phyloP scores from a whole-genome alignment of 306 rosid genomes.

The Medicago truncatula region DNA sequence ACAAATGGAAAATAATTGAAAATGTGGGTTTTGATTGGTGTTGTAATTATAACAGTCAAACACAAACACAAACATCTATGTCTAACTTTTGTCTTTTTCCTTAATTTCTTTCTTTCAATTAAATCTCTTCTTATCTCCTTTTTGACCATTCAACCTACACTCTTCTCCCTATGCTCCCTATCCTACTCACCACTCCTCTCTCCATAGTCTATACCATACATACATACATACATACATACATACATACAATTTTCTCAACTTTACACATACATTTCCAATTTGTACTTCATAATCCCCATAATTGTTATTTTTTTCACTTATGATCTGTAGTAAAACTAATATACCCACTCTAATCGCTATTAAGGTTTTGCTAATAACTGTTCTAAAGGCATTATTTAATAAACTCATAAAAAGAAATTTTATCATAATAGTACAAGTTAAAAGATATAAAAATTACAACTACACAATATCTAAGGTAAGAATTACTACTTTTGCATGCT shows the following conservation, averaged over 20 bases:
- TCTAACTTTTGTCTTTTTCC: background rate
- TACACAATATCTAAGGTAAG: no score
- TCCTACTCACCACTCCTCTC: background rate
- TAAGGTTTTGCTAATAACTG: no score
- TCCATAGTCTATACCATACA: background rate
- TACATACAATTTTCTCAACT: background rate
- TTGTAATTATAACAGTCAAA: slow-evolving; percentile 51
- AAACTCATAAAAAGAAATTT: no score
- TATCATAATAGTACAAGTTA: no score
- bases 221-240: background rate
- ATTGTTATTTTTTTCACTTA: no score
- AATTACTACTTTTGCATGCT: no score
- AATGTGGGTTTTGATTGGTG: slow-evolving; percentile 31
- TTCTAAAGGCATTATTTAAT: no score
- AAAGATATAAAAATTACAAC: no score
- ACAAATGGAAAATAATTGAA: slow-evolving; percentile 38
- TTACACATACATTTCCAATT: no score
- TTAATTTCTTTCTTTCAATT: slow-evolving; percentile 1
- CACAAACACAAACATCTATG: slow-evolving; percentile 48
- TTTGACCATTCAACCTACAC: slow-evolving; percentile 76
- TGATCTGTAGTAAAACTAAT: no score
- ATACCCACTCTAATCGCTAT: no score
- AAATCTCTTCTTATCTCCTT: slow-evolving; percentile 32
- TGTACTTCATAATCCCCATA: no score
- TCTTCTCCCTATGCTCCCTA: background rate